These are phyloP conservation scores for Paramyrothecium sp. DNA, from an alignment of 2,329 filamentous ascomycete genomes.

Conservation along the genomic window DNA sequence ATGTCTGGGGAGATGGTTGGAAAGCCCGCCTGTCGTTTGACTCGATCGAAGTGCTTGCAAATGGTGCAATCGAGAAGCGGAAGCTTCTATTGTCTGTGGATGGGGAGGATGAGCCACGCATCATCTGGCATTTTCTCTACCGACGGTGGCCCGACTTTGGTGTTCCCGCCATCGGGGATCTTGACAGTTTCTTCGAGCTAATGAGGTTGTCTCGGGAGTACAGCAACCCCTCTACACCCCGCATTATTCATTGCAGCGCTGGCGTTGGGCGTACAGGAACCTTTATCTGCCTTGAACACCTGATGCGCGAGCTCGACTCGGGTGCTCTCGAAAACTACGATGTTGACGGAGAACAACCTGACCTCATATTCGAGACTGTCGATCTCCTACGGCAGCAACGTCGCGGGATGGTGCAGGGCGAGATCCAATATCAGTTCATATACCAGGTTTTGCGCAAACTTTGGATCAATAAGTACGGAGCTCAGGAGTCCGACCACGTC, in stretches of 20 bases:
- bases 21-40: slow-evolving; percentile 69
- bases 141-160: slow-evolving; percentile 88
- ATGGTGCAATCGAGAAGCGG: slow-evolving; percentile 68
- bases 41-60: slow-evolving; percentile 51
- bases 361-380: slow-evolving; percentile 77
- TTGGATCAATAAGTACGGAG: slow-evolving; percentile 65
- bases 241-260: slow-evolving; percentile 85
- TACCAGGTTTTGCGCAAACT: slow-evolving; percentile 80
- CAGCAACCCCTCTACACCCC: slow-evolving; percentile 58
- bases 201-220: slow-evolving; percentile 63
- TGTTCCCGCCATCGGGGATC: slow-evolving; percentile 69
- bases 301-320: slow-evolving; percentile 76
- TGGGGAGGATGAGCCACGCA: slow-evolving; percentile 47
- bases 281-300: slow-evolving; percentile 93
- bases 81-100: slow-evolving; percentile 62
- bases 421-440: slow-evolving; percentile 80
- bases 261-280: slow-evolving; percentile 93
- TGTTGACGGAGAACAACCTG: slow-evolving; percentile 33
- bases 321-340: slow-evolving; percentile 61
- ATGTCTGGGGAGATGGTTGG: slow-evolving; percentile 67
- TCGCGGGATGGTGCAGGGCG: slow-evolving; percentile 92
- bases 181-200: slow-evolving; percentile 66
- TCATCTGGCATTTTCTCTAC: slow-evolving; percentile 83
- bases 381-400: slow-evolving; percentile 81
- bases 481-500: slow-evolving; percentile 28